Evolutionary conservation across 2,329 filamentous ascomycete species (phyloP).

Genomic region (Chalara sp.): DNA sequence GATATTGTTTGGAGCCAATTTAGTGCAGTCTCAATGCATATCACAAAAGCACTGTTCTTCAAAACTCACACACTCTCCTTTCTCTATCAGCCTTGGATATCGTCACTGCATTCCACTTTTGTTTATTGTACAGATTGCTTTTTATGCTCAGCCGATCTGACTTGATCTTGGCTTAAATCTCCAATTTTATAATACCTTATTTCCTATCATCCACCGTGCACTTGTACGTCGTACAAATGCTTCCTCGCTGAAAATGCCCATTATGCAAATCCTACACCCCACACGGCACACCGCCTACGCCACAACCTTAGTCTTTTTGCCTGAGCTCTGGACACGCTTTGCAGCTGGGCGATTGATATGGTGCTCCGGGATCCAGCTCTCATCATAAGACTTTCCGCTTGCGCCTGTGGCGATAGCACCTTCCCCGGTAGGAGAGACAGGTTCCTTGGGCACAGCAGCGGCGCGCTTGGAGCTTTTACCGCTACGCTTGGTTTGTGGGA

Average conservation of each 20-base stretch:
- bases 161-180: too few species aligned
- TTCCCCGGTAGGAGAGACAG: conserved; percentile 60
- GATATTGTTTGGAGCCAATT: too few species aligned
- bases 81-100: too few species aligned
- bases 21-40: too few species aligned
- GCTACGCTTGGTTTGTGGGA: conserved; percentile 73
- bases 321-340: conserved; percentile 55
- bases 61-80: too few species aligned
- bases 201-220: too few species aligned
- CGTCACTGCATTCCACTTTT: too few species aligned
- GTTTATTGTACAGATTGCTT: too few species aligned
- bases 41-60: too few species aligned
- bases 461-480: conserved; percentile 35
- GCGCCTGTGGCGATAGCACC: conserved; percentile 31
- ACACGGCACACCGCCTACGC: conserved; percentile 4
- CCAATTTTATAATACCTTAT: too few species aligned
- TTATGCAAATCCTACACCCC: neutral
- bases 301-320: conserved; percentile 18
- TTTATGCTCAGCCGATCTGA: too few species aligned
- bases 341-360: conserved; percentile 82
- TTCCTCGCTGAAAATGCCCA: neutral
- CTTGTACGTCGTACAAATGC: too few species aligned
- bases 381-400: conserved; percentile 24
- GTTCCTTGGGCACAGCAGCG: conserved; percentile 42
- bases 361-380: conserved; percentile 37